Conservation (phyloP, 208 protist genomes). For the Acanthamoeba quina region DNA sequence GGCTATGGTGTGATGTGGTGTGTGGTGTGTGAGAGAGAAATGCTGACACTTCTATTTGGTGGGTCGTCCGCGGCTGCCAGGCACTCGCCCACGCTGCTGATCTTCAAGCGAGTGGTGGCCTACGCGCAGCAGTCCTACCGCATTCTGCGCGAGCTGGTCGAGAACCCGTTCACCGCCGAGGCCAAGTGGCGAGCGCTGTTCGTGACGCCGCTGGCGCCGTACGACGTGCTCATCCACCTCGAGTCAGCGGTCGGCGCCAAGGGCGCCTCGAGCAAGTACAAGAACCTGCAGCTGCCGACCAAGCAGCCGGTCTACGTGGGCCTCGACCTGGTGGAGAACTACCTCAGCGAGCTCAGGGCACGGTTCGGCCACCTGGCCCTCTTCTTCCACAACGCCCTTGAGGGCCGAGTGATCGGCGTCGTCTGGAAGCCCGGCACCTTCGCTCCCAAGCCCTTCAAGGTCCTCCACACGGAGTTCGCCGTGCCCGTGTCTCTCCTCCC, state of each 20-base stretch:
- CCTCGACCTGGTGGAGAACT: slow-evolving; percentile 19
- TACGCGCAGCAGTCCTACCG: slow-evolving; percentile 21
- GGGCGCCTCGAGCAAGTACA: neutral
- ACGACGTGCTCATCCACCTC: slow-evolving; percentile 41
- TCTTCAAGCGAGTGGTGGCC: slow-evolving; percentile 14
- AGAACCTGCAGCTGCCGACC: neutral
- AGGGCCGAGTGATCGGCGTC: slow-evolving; percentile 43
- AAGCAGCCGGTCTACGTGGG: slow-evolving; percentile 19
- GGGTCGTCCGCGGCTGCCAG: neutral
- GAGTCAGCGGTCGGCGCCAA: neutral
- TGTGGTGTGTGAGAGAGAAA: neutral
- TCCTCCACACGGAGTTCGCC: neutral
- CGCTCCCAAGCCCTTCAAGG: slow-evolving; percentile 3
- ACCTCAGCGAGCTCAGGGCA: neutral
- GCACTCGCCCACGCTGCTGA: neutral
- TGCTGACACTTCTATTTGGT: neutral
- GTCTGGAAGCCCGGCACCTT: slow-evolving; percentile 57
- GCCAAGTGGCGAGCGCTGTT: slow-evolving; percentile 10
- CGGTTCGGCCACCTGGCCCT: slow-evolving; percentile 39
- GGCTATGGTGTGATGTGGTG: neutral
- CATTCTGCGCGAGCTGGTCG: neutral
- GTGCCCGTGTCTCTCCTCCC: neutral
- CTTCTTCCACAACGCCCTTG: slow-evolving; percentile 54
- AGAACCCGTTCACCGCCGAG: slow-evolving; percentile 9
- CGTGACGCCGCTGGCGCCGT: slow-evolving; percentile 1